Evolutionary conservation across 495 filamentous ascomycete genomes (phyloP), one percentile per base, ranked within the genome.

Genomic region (Durotheca rogersii): DNA sequence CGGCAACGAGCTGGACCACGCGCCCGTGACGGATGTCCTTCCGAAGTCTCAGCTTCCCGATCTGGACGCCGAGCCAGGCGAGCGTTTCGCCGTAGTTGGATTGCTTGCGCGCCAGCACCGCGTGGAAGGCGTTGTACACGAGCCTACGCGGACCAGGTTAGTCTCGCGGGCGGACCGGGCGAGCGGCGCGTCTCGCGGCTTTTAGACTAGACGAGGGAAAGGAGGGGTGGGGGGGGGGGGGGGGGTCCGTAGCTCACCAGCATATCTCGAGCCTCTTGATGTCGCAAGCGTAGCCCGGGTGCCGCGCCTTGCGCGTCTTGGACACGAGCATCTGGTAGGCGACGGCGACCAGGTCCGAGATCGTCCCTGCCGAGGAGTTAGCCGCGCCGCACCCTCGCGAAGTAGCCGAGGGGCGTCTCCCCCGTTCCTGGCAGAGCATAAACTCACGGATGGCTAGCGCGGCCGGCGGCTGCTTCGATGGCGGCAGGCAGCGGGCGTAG

Each of bases 21-120:
- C 62, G 51, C 11, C 59, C 56, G n/a, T 51, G 51, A 14, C 45
- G 42, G 10, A 66, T 61, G 34, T 63, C 44, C 32, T 54, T 66
- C 4, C 51, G 39, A 5, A 47, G 19, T 35, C 41, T 39, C 25
- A 72, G 33, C 48, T 67, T 61, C 43, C 54, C 32, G 31, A 64
- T 70, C 41, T 76, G 69, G 25, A 47, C 58, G 15, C 80, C 73
- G 35, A 92, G 60, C 86, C 89, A 93, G 7, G 52, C 46, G 30
- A 93, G 56, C 4, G 85, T 73, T 9, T 68, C 64, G 3, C 55
- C 52, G 60, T 87, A 92, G 7, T 71, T 79, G 20, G 81, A 82
- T 68, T 93, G 89, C 59, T 86, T 89, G 47, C 76, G 81, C 1
- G 56, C 61, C 34, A 95, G 53, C 4, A 89, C 81, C 45, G 75